Conservation (phyloP, 495 filamentous ascomycete species). For the Entonaema liquescens region DNA sequence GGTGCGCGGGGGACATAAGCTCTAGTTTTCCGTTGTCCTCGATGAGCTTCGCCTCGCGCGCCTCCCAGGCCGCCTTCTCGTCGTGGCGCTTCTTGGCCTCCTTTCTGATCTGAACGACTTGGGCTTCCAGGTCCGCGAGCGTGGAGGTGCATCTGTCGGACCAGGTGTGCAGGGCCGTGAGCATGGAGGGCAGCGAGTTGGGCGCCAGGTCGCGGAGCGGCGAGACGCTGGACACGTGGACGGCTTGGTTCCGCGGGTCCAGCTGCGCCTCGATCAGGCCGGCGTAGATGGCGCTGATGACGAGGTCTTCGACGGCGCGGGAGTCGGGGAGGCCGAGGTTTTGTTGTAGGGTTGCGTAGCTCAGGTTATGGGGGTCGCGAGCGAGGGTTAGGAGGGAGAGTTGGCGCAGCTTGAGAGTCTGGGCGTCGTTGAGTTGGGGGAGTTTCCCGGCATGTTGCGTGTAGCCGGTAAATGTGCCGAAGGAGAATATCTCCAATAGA, state of each 20-base stretch:
- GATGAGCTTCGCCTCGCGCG: conserved; percentile 56
- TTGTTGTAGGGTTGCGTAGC: conserved; percentile 72
- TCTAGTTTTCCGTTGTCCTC: conserved; percentile 46
- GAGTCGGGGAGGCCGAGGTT: conserved; percentile 71
- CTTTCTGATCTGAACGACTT: conserved; percentile 67
- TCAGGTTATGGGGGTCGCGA: conserved; percentile 67
- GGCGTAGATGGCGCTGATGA: conserved; percentile 89
- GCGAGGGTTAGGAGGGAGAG: conserved; percentile 84
- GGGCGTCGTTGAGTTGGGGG: conserved; percentile 74
- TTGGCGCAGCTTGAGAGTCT: conserved; percentile 87
- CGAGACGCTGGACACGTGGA: conserved; percentile 80
- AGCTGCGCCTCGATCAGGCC: conserved; percentile 83
- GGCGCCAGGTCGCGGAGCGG: conserved; percentile 87
- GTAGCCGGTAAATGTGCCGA: conserved; percentile 88
- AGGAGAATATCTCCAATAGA: conserved; percentile 89
- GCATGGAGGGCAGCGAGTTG: conserved; percentile 69
- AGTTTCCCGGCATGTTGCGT: conserved; percentile 57
- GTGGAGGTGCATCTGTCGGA: conserved; percentile 75
- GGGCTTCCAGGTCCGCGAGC: conserved; percentile 76
- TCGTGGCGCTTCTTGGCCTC: conserved; percentile 64
- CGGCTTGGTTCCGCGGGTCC: conserved; percentile 73
- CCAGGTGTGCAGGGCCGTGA: conserved; percentile 76
- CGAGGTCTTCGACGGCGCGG: conserved; percentile 85
- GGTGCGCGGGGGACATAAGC: neutral
- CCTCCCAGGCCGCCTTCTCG: conserved; percentile 58